Percentiles rank a stretch among this genome's conserved stretches.
phyloP scores from a whole-genome alignment of 2,329 filamentous ascomycete species.

The Calonectria naviculata region DNA sequence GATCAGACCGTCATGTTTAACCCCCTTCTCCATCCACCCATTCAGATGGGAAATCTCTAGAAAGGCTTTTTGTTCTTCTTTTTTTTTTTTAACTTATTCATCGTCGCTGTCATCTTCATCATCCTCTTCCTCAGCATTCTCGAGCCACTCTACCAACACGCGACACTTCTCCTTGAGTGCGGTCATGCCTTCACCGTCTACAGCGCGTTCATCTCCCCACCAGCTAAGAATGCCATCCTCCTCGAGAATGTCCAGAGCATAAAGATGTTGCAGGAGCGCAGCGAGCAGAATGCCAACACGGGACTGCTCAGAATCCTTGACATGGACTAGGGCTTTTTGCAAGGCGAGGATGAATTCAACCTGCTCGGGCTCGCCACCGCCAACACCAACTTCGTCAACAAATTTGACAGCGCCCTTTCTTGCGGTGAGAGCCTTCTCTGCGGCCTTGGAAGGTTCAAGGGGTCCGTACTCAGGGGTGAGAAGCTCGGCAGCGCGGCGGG shows the following conservation, averaged over 20 bases:
- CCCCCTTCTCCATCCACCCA: conserved; percentile 3
- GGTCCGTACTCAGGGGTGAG: conserved; percentile 60
- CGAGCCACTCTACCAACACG: conserved; percentile 85
- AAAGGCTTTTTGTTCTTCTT: neutral
- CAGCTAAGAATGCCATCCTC: conserved; percentile 89
- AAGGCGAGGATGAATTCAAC: conserved; percentile 85
- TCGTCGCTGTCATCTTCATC: conserved; percentile 65
- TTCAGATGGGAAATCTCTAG: conserved; percentile 1
- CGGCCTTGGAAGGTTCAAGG: conserved; percentile 72
- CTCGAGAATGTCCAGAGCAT: conserved; percentile 85
- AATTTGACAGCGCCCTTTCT: conserved; percentile 66
- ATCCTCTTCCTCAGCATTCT: conserved; percentile 80
- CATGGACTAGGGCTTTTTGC: conserved; percentile 80
- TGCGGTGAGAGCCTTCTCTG: conserved; percentile 68
- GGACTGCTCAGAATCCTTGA: conserved; percentile 65
- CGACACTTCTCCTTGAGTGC: conserved; percentile 79
- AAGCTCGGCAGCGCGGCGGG: conserved; percentile 82
- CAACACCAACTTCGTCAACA: conserved; percentile 69
- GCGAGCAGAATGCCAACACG: conserved; percentile 74
- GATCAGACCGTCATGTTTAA: neutral
- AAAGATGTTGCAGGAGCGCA: conserved; percentile 85
- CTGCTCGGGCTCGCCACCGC: conserved; percentile 79
- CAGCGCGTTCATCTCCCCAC: conserved; percentile 82
- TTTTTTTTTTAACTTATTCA: conserved; percentile 31
- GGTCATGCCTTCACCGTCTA: conserved; percentile 74